Percentiles rank a stretch among this genome's conserved stretches.
These are phyloP conservation scores for rapeseed (Brassica napus) DNA, from an alignment of 345 rosid species.

Conservation along the genomic window DNA sequence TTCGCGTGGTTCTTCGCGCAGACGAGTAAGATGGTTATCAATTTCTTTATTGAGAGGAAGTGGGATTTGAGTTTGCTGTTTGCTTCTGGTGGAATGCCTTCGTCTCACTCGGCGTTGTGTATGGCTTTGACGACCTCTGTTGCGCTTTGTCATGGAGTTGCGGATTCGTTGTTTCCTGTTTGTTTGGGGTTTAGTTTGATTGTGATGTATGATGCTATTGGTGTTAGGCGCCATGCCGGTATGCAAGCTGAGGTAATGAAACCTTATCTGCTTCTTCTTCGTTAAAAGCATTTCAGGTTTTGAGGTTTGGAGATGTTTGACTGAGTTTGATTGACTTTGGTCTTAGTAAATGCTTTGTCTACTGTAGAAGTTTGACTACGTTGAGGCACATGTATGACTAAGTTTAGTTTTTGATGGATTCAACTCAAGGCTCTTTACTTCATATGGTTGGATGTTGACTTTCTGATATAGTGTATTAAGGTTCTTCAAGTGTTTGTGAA, in stretches of 20 bases:
- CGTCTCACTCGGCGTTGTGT: conserved; percentile 89
- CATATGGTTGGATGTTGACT: conserved; percentile 1
- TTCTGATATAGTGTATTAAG: not conserved
- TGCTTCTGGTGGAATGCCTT: conserved; percentile 95
- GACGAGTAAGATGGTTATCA: conserved; percentile 66
- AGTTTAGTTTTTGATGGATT: not conserved
- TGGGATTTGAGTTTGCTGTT: conserved; percentile 78
- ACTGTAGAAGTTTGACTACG: not conserved
- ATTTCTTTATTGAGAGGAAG: conserved; percentile 84
- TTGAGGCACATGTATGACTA: conserved; percentile 6
- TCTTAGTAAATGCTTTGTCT: not conserved
- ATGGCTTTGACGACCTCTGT: conserved; percentile 92
- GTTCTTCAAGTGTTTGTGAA: conserved; percentile 9
- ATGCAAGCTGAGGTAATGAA: conserved; percentile 88
- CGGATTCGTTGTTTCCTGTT: conserved; percentile 90
- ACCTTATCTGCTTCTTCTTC: not conserved
- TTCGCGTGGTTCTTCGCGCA: conserved; percentile 78
- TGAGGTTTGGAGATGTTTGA: not conserved
- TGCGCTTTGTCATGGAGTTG: conserved; percentile 83
- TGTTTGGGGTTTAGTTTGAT: conserved; percentile 91
- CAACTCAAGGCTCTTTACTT: not conserved
- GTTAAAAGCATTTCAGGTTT: conserved; percentile 5
- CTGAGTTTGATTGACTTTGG: conserved; percentile 25
- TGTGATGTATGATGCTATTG: conserved; percentile 96
- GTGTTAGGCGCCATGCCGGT: conserved; percentile 95